Base-by-base conservation (phyloP, 2,329 filamentous ascomycete genomes). In the Paraconiothyrium sp. region DNA sequence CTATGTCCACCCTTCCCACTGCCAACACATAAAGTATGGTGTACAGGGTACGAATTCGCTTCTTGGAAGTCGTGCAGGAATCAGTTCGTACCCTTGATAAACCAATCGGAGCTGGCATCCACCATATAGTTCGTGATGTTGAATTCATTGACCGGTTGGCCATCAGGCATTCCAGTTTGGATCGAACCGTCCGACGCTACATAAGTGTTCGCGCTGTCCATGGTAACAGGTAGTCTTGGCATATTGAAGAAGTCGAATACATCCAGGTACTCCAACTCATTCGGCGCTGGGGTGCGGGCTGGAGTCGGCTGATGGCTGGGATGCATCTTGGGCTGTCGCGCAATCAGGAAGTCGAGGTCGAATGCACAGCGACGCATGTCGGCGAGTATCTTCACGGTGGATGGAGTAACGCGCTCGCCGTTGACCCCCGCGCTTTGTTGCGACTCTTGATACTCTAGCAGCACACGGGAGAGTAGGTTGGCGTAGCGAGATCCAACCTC, bases 181-280 rank as follows among this genome's bases (percentile, higher is more conserved):
- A 71, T 68, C 20, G 70, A 68, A 8, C 72, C 72, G 44, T 73
- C 72, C 9, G 68, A 66, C 1, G 72, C 67, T n/a, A 72, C 67
- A 57, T 76, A 76, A 8, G 66, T 72, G 52, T 72, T 69, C 5
- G 68, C 57, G 2, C 70, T 71, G 54, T 77, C 73, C 62, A 76
- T 73, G 1, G 74, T 75, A 0, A 81, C 78, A 0, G 86, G 86
- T 27, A 97, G 81, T 20, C 93, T 84, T 0, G 94, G 94, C 59
- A 96, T 89, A 74, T 97, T 97, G 84, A 97, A 97, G 75, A 96
- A 97, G 70, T 95, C 92, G 75, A 97, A 97, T 0, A 97, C 92
- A 70, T 97, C 93, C 2, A 97, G 83, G 74, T 96, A 97, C 75
- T 97, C 94, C 3, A 97, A 83, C 72, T 97, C 93, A 68, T 95